These are phyloP conservation scores for Fusarium vanettenii DNA, from an alignment of 2,329 filamentous ascomycete species.

Conservation along the genomic window DNA sequence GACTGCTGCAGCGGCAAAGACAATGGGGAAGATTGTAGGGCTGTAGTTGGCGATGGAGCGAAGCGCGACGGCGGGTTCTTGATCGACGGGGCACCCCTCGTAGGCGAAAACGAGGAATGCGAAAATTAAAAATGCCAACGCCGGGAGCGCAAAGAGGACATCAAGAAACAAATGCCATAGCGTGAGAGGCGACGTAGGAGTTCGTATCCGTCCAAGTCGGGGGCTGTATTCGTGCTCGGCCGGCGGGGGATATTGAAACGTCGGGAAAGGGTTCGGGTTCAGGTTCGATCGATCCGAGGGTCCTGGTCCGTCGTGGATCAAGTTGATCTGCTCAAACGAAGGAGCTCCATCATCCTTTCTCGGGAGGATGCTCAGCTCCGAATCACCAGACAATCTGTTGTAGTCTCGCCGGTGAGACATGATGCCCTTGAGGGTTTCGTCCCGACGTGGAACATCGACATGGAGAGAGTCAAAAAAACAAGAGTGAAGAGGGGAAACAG, in stretches of 20 bases:
- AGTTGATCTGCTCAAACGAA: neutral
- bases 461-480: neutral
- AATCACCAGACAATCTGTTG: neutral
- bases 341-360: neutral
- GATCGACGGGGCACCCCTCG: neutral
- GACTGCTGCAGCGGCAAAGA: conserved; percentile 14
- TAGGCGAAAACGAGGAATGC: neutral
- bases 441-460: neutral
- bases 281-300: neutral
- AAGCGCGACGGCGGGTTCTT: neutral
- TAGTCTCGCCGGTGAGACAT: conserved; percentile 1
- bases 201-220: neutral
- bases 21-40: conserved; percentile 18
- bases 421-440: neutral
- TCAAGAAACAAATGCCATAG: conserved; percentile 9
- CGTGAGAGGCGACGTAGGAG: neutral
- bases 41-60: neutral
- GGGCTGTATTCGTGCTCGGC: neutral
- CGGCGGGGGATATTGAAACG: neutral
- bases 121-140: conserved; percentile 1
- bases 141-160: neutral
- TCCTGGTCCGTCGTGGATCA: neutral
- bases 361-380: neutral
- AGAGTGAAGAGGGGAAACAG: neutral
- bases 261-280: neutral